Base-by-base conservation (phyloP, 179 eudicot genomes). In the Camellia oleifera region DNA sequence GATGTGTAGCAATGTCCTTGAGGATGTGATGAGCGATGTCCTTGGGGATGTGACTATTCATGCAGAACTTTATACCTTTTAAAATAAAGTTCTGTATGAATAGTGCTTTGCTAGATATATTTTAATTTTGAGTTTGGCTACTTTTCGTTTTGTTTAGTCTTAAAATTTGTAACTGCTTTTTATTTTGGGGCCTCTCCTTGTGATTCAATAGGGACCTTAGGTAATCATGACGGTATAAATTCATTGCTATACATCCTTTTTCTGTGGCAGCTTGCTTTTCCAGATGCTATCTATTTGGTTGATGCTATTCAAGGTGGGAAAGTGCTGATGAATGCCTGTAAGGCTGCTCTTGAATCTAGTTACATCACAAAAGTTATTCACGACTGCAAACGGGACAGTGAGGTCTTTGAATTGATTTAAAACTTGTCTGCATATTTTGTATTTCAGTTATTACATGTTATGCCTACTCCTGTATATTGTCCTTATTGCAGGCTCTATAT, bases 361-460 rank as follows among this genome's bases (percentile, higher is more conserved):
- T 84, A 87, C 85, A 77, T 93, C 91, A 93, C 93, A 48, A 92
- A 93, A 89, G 98, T 93, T 26, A 89, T 93, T 82, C 98, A 93
- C 79, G 94, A 93, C 85, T 92, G 98, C 94, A 93, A 93, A 88
- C 89, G 96, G 67, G 98, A 93, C 82, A 92, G 96, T 83, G 98
- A 93, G 98, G 96, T 93, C 85, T 74, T 82, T 83, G 63, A 78
- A 32, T 26, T 44, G n/a, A 56, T 74, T 53, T 56, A 26, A 23
- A 26, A 54, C 15, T 74, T 74, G 11, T 23, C 64, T 32, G 72
- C 45, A 13, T 23, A 46, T 74, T 74, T 60, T n/a, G 11, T 54
- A 7, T 26, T 13, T 4, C 26, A 26, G 26, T 58, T 32, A 40
- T 56, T 15, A 40, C 17, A 74, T 13, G 32, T 48, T 17, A 26